A percentile compares a stretch with the other conserved stretches of the same genome.
phyloP scores from a whole-genome alignment of 148 eudicot genomes.

The Silene latifolia region DNA sequence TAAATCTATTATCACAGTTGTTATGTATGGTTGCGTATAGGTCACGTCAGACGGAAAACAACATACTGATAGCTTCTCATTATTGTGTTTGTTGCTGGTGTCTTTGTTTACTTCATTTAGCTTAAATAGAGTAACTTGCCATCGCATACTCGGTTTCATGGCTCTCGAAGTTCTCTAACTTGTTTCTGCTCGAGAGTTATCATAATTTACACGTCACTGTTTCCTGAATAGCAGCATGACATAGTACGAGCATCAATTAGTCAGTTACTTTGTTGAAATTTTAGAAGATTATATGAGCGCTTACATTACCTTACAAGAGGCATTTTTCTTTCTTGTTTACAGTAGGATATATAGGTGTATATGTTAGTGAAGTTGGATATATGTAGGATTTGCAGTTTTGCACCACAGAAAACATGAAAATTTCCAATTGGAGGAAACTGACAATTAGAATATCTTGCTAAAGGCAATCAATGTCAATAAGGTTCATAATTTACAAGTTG shows the following conservation, averaged over 20 bases:
- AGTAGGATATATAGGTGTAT: neutral
- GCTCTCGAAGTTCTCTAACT: neutral
- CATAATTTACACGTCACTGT: neutral
- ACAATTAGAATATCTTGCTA: neutral
- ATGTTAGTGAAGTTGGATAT: neutral
- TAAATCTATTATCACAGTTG: neutral
- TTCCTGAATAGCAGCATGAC: neutral
- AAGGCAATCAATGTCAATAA: neutral
- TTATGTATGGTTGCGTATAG: slow-evolving; percentile 6
- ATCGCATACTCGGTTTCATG: neutral
- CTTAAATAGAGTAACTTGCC: neutral
- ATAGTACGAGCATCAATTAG: neutral
- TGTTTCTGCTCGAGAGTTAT: neutral
- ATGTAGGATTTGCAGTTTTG: neutral
- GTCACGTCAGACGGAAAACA: neutral
- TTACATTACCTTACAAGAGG: neutral
- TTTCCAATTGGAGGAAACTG: neutral
- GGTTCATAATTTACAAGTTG: neutral
- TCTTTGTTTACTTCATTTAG: neutral
- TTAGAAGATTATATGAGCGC: neutral
- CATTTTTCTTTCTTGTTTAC: neutral
- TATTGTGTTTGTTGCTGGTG: neutral
- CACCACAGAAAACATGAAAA: neutral
- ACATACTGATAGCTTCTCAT: neutral
- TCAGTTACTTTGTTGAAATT: neutral